Percentiles rank a stretch among this genome's conserved stretches.
Evolutionary conservation across 2,329 filamentous ascomycete species (phyloP).

Genomic region (Pyrenophora teres): DNA sequence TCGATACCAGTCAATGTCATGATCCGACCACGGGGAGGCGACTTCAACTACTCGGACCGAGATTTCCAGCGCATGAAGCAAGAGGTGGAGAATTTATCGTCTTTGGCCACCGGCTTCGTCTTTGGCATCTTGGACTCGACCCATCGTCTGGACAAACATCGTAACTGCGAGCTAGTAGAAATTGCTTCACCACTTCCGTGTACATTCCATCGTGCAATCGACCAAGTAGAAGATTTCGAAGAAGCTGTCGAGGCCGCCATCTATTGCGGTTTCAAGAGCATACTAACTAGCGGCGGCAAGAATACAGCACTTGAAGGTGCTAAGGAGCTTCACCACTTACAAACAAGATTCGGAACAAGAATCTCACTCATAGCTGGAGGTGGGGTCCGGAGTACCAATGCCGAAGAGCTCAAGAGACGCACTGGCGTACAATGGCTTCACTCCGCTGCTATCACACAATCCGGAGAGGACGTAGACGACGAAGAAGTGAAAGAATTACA

Average conservation of each 20-base stretch:
- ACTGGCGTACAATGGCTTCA: constrained; percentile 49
- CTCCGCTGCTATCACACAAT: constrained; percentile 50
- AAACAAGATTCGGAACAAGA: constrained; percentile 33
- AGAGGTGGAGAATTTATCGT: constrained; percentile 46
- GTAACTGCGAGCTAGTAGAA: constrained; percentile 50
- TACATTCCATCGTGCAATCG: constrained; percentile 62
- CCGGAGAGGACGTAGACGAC: constrained; percentile 39
- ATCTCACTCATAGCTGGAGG: constrained; percentile 58
- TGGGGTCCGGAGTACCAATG: constrained; percentile 54
- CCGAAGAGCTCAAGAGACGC: constrained; percentile 39
- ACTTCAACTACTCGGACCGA: constrained; percentile 51
- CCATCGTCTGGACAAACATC: constrained; percentile 47
- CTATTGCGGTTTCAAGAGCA: constrained; percentile 51
- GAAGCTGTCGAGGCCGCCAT: constrained; percentile 47
- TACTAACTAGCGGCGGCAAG: constrained; percentile 57
- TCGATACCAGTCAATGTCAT: constrained; percentile 57
- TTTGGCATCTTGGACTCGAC: constrained; percentile 54
- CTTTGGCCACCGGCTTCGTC: constrained; percentile 55
- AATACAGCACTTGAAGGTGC: constrained; percentile 44
- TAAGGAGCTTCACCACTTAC: constrained; percentile 39
- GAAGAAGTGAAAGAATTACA: constrained; percentile 33
- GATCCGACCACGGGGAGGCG: constrained; percentile 56
- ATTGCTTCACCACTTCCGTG: constrained; percentile 52
- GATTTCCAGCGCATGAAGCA: constrained; percentile 54
- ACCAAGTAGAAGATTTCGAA: constrained; percentile 44